Percentiles rank a stretch among this genome's conserved stretches.
Evolutionary conservation across 1,284 basidiomycete genomes (phyloP).

Genomic region (Athelia psychrophila): DNA sequence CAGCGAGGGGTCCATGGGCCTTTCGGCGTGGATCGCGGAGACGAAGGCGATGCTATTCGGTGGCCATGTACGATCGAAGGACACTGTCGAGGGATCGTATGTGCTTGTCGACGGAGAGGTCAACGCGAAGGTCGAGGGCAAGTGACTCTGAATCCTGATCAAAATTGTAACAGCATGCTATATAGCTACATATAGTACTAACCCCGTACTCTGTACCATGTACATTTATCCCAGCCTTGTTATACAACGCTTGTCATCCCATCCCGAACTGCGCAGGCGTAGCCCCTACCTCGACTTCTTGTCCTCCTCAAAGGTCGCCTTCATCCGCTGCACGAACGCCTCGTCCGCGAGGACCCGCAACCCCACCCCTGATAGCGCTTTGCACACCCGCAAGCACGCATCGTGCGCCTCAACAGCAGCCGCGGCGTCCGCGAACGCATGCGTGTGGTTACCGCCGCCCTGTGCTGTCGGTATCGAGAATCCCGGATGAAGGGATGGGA

Average conservation of each 20-base stretch:
- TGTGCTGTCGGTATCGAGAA: slow-evolving; percentile 53
- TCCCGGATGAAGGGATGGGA: slow-evolving; percentile 46
- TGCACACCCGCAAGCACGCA: slow-evolving; percentile 51
- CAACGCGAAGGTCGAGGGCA: not conserved
- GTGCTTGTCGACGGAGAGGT: not conserved
- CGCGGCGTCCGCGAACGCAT: slow-evolving; percentile 53
- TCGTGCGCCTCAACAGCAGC: slow-evolving; percentile 53
- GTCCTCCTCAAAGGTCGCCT: slow-evolving; percentile 36
- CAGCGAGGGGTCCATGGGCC: not conserved
- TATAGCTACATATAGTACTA: no score
- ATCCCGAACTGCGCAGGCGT: no score
- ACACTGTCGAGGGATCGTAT: not conserved
- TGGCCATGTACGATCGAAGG: not conserved
- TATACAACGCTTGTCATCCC: no score
- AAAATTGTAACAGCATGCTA: no score
- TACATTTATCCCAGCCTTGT: no score
- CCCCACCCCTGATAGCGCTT: slow-evolving; percentile 58
- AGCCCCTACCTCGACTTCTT: slow-evolving; percentile 13
- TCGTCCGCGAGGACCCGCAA: slow-evolving; percentile 56
- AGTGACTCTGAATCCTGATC: no score
- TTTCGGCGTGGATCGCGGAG: not conserved
- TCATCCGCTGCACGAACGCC: slow-evolving; percentile 38
- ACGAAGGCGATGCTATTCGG: not conserved
- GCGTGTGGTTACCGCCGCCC: slow-evolving; percentile 65
- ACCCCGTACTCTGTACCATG: no score